Evolutionary conservation across 176 grass and related monocot genomes (phyloP).

Genomic region (Thinopyrum elongatum): DNA sequence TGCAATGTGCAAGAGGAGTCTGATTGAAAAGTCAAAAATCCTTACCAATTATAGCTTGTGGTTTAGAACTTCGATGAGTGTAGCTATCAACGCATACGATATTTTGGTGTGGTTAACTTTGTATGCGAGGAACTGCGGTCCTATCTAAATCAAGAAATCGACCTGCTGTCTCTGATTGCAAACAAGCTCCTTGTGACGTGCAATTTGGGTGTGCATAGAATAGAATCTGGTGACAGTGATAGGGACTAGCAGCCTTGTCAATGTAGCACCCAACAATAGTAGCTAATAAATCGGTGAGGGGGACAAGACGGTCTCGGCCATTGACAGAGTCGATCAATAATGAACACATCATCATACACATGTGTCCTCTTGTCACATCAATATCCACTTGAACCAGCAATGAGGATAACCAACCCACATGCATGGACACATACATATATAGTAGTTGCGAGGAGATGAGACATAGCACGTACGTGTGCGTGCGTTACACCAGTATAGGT

Average conservation of each 20-base stretch:
- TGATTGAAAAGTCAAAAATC: not conserved
- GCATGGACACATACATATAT: not conserved
- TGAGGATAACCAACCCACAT: not conserved
- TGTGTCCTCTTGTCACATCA: conserved; percentile 6
- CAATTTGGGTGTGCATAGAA: not conserved
- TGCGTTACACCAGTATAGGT: conserved; percentile 6
- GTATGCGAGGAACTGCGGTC: not conserved
- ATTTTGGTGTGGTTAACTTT: not conserved
- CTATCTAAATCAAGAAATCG: not conserved
- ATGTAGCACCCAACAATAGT: not conserved
- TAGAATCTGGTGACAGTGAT: not conserved
- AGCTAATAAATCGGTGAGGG: not conserved
- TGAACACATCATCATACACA: not conserved
- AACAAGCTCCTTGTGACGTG: not conserved
- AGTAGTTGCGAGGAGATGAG: not conserved
- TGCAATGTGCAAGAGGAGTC: not conserved
- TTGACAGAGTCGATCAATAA: not conserved
- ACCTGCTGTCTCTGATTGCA: not conserved
- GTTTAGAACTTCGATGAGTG: not conserved
- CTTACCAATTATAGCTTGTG: not conserved
- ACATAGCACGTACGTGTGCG: not conserved
- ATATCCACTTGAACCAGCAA: too few species aligned
- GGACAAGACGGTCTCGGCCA: not conserved
- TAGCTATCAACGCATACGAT: not conserved
- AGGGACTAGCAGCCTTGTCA: not conserved